These are phyloP conservation scores for Trichophyton schoenleinii DNA, from an alignment of 2,329 filamentous ascomycete genomes.

Conservation along the genomic window DNA sequence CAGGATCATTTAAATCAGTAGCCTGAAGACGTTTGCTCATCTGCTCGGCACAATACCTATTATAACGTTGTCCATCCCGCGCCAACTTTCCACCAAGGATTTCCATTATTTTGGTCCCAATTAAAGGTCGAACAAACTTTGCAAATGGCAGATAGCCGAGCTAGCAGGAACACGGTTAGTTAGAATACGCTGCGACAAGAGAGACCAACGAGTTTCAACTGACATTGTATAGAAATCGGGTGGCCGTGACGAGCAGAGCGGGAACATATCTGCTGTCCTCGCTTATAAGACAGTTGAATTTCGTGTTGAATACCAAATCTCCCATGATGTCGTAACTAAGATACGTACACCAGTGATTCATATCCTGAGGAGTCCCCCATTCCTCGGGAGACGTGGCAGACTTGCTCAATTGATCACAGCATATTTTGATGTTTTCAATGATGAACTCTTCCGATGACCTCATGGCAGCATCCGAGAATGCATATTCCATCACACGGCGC, in stretches of 20 bases:
- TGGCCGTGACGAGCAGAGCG: conserved; percentile 19
- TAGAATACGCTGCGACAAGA: not conserved
- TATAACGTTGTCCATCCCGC: conserved; percentile 7
- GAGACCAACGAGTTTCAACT: not conserved
- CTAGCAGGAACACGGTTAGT: conserved; percentile 5
- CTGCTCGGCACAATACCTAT: conserved; percentile 19
- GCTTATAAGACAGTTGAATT: conserved; percentile 21
- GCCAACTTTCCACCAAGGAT: conserved; percentile 11
- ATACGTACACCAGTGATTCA: conserved; percentile 19
- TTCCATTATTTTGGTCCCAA: conserved; percentile 8
- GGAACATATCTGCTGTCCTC: conserved; percentile 11
- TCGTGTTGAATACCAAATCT: conserved; percentile 23
- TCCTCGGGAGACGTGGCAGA: conserved; percentile 9
- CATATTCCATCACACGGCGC: conserved; percentile 18
- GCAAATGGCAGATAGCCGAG: conserved; percentile 10
- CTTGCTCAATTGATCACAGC: conserved; percentile 8
- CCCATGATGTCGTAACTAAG: conserved; percentile 26
- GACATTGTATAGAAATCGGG: conserved; percentile 13
- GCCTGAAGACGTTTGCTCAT: conserved; percentile 31
- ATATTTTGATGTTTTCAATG: conserved; percentile 9
- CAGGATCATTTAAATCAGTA: conserved; percentile 13
- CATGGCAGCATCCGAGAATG: conserved; percentile 19
- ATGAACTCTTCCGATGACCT: conserved; percentile 12
- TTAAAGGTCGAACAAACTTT: conserved; percentile 7
- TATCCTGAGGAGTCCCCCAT: conserved; percentile 15